Evolutionary conservation across 306 rosid species (phyloP).

Genomic region (Gillenia trifoliata): DNA sequence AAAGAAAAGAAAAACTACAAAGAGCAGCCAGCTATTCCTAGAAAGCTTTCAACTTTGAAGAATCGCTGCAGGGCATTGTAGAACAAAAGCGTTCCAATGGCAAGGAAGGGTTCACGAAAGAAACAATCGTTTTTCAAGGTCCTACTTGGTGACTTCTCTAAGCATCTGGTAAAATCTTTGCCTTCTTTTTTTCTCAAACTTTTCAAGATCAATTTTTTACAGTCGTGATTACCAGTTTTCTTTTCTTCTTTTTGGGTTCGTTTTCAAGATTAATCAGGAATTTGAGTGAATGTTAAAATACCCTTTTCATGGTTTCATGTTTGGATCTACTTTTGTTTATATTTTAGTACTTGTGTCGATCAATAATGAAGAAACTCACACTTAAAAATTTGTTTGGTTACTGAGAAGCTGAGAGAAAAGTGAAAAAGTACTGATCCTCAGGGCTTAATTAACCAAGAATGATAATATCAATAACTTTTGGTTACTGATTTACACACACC

Average conservation of each 20-base stretch:
- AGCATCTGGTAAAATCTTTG: neutral
- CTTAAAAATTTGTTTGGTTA: neutral
- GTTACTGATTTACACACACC: no score
- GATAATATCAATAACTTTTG: no score
- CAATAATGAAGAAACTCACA: neutral
- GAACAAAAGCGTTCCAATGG: neutral
- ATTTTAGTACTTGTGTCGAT: neutral
- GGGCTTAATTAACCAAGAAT: no score
- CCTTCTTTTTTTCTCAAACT: neutral
- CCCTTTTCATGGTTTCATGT: neutral
- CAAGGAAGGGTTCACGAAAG: neutral
- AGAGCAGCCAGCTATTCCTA: neutral
- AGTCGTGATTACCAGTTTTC: neutral
- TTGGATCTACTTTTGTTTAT: neutral
- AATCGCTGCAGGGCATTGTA: neutral
- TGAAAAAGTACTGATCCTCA: neutral
- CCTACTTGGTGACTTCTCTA: slow-evolving; percentile 5
- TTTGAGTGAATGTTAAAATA: neutral
- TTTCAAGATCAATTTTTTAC: neutral
- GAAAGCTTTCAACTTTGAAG: neutral
- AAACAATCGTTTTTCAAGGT: neutral
- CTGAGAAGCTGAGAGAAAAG: neutral
- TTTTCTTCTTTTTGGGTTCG: neutral
- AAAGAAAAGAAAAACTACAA: neutral
- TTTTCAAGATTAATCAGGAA: neutral